phyloP scores from a whole-genome alignment of 2,329 filamentous ascomycete genomes.

The Fusarium sp. region DNA sequence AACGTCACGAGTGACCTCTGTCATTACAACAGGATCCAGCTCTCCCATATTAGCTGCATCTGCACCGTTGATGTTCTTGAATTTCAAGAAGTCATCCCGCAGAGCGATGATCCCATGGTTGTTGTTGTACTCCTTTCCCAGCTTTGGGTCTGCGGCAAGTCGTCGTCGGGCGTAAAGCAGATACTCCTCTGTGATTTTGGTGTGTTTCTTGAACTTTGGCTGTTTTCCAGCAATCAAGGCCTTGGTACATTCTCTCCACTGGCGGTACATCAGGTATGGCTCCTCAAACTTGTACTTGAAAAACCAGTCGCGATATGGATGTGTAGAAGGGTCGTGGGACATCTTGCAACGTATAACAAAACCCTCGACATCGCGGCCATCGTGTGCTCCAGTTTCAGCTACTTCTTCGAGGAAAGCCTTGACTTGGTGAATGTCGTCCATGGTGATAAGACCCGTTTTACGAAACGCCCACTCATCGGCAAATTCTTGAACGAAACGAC shows the following conservation, averaged over 20 bases:
- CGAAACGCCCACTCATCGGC: slow-evolving; percentile 94
- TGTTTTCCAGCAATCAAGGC: slow-evolving; percentile 78
- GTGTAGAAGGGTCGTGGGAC: slow-evolving; percentile 58
- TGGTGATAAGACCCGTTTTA: slow-evolving; percentile 82
- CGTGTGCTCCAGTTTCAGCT: slow-evolving; percentile 88
- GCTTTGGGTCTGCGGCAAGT: slow-evolving; percentile 71
- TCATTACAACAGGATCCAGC: slow-evolving; percentile 54
- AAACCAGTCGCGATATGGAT: slow-evolving; percentile 89
- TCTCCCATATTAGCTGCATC: slow-evolving; percentile 85
- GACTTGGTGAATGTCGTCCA: slow-evolving; percentile 78
- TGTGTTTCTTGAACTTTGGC: slow-evolving; percentile 86
- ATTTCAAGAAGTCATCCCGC: slow-evolving; percentile 85
- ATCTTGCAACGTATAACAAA: slow-evolving; percentile 93
- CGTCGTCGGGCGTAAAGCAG: slow-evolving; percentile 80
- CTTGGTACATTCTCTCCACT: slow-evolving; percentile 98
- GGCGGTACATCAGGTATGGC: slow-evolving; percentile 97
- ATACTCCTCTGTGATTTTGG: slow-evolving; percentile 90
- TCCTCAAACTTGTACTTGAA: slow-evolving; percentile 99
- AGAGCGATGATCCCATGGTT: slow-evolving; percentile 97
- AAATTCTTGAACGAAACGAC: slow-evolving; percentile 84
- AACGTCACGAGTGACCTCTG: slow-evolving; percentile 71
- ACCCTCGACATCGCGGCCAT: slow-evolving; percentile 92
- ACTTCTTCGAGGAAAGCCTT: slow-evolving; percentile 84
- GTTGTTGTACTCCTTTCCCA: slow-evolving; percentile 77
- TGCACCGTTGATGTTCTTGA: slow-evolving; percentile 84